Evolutionary conservation across 2,329 filamentous ascomycete genomes (phyloP), one percentile per base, ranked within the genome.

Genomic region (Cadophora gregata): DNA sequence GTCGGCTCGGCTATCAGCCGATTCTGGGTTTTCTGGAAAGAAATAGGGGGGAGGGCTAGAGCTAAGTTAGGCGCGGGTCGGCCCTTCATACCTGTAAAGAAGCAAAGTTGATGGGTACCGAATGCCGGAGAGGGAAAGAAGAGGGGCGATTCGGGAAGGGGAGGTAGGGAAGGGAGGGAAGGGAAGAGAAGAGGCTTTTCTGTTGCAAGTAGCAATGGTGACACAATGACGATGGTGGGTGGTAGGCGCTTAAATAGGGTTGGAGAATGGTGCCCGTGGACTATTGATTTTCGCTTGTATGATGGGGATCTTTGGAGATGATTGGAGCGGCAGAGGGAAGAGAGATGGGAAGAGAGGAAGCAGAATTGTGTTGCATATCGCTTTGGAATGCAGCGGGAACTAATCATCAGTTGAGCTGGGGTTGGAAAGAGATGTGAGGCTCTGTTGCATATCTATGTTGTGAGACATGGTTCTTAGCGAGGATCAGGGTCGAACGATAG

Each of bases 181-280:
- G 31, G 31, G 31, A 36, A 36, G 31, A 12, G 31, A 36, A 36
- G 31, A 12, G 31, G 31, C 5, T 12, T 36, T 53, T 53, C n/a
- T 53, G 14, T 31, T 53, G 50, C 50, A 53, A 16, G 50, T 31
- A 53, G 50, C 50, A 27, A n/a, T 53, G 27, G 25, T 31, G 21
- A n/a, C 25, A 53, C 27, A 7, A 31, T 53, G 50, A 53, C 27
- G 50, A 16, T 31, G 50, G 50, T 27, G 48, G 4, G 24, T 51
- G 24, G 3, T 5, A 21, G 19, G 42, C 19, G 19, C n/a, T 42
- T 19, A n/a, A n/a, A n/a, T n/a, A n/a, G n/a, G n/a, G n/a, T n/a
- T n/a, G n/a, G n/a, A n/a, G n/a, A n/a, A n/a, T n/a, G n/a, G n/a
- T n/a, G n/a, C n/a, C n/a, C n/a, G 38, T 42, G 38, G 38, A 42